A percentile compares a stretch with the other conserved stretches of the same genome.
phyloP scores from a whole-genome alignment of 768 basidiomycete species.

The Trametes cubensis region DNA sequence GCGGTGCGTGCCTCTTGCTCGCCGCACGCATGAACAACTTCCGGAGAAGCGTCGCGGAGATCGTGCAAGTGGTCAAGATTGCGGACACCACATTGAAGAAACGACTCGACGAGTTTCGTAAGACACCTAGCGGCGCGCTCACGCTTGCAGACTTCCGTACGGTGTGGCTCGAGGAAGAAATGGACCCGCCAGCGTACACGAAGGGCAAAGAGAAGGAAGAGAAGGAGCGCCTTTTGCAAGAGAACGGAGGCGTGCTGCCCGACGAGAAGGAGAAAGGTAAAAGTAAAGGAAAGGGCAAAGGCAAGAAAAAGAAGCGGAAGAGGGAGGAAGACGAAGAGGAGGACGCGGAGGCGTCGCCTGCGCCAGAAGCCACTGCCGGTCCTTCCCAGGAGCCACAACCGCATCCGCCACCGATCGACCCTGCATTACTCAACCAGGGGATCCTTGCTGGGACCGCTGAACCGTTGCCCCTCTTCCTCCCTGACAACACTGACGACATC shows the following conservation, averaged over 20 bases:
- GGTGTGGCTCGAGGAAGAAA: constrained; percentile 89
- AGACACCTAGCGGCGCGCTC: constrained; percentile 81
- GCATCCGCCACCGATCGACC: constrained; percentile 50
- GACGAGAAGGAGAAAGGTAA: constrained; percentile 34
- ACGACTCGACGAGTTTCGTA: constrained; percentile 92
- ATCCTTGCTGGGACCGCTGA: constrained; percentile 62
- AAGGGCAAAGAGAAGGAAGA: constrained; percentile 71
- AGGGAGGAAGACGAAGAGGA: constrained; percentile 44
- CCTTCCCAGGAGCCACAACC: constrained; percentile 21
- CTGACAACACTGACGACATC: constrained; percentile 43
- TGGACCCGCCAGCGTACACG: constrained; percentile 89
- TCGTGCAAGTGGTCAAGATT: constrained; percentile 98
- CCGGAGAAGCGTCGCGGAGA: constrained; percentile 87
- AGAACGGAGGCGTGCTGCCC: constrained; percentile 32
- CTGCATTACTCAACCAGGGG: constrained; percentile 62
- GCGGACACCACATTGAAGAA: constrained; percentile 95
- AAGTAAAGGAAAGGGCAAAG: constrained; percentile 39
- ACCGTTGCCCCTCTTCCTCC: constrained; percentile 37
- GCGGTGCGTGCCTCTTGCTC: constrained; percentile 91
- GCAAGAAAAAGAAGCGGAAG: constrained; percentile 41
- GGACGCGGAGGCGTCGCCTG: constrained; percentile 35
- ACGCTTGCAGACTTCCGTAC: constrained; percentile 89
- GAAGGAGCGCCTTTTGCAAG: constrained; percentile 50
- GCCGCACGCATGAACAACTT: constrained; percentile 99
- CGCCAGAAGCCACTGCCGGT: constrained; percentile 23